Evolutionary conservation across 805 yeast species (phyloP).

Genomic region (Kregervanrija fluxuum): DNA sequence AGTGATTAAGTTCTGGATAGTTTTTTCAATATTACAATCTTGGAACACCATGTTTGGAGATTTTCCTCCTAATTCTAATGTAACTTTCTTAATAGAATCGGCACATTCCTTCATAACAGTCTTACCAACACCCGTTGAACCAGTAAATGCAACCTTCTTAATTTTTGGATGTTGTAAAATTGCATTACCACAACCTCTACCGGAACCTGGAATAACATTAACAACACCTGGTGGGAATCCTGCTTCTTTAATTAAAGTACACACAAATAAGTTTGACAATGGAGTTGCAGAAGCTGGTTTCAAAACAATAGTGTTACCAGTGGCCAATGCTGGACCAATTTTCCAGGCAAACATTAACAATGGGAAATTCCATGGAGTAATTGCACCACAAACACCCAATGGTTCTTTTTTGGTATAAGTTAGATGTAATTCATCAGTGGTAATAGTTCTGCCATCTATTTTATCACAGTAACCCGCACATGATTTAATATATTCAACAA

Average conservation of each 20-base stretch:
- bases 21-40: conserved; percentile 54
- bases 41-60: conserved; percentile 70
- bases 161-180: conserved; percentile 61
- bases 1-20: conserved; percentile 42
- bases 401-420: conserved; percentile 68
- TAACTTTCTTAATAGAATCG: conserved; percentile 69
- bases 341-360: conserved; percentile 76
- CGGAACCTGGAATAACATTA: conserved; percentile 69
- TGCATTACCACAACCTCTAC: conserved; percentile 66
- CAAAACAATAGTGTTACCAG: conserved; percentile 67
- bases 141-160: conserved; percentile 75
- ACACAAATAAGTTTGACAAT: conserved; percentile 59
- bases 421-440: conserved; percentile 57
- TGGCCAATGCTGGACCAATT: conserved; percentile 69
- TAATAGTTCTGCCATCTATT: conserved; percentile 54
- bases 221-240: conserved; percentile 73
- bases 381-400: conserved; percentile 76
- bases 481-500: conserved; percentile 58
- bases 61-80: conserved; percentile 80
- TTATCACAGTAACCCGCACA: conserved; percentile 73
- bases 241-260: conserved; percentile 55
- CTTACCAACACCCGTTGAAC: conserved; percentile 73
- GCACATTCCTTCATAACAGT: conserved; percentile 64
- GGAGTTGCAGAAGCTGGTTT: conserved; percentile 79
- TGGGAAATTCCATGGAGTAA: conserved; percentile 85